These are phyloP conservation scores for Cystofilobasidium bisporidii DNA, from an alignment of 768 basidiomycete species.

Conservation along the genomic window DNA sequence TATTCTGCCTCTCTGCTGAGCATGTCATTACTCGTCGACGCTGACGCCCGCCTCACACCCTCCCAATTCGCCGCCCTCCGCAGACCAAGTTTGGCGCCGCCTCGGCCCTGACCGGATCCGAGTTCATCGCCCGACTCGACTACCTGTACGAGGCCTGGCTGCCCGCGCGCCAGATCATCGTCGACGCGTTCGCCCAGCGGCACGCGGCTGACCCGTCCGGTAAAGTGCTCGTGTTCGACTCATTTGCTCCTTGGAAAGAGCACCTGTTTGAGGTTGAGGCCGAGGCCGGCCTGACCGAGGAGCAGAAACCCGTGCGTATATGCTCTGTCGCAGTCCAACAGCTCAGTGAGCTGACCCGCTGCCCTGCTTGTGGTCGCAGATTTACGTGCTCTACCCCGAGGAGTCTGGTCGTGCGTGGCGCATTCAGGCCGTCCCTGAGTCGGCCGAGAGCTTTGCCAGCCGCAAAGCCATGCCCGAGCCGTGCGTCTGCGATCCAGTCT, in stretches of 20 bases:
- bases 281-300: slow-evolving; percentile 20
- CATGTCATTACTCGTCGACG: not conserved
- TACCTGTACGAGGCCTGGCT: slow-evolving; percentile 86
- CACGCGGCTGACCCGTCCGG: slow-evolving; percentile 57
- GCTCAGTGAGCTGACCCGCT: not conserved
- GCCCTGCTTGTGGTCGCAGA: slow-evolving; percentile 22
- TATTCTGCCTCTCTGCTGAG: not conserved
- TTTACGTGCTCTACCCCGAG: slow-evolving; percentile 86
- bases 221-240: slow-evolving; percentile 66
- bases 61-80: too few relatives aligned
- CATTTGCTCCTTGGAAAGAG: slow-evolving; percentile 68
- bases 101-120: slow-evolving; percentile 68
- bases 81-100: slow-evolving; percentile 69
- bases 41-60: too few relatives aligned
- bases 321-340: too few relatives aligned
- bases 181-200: slow-evolving; percentile 52
- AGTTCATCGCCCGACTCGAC: slow-evolving; percentile 67
- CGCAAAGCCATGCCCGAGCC: slow-evolving; percentile 83
- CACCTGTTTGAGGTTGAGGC: slow-evolving; percentile 55
- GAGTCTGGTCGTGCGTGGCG: slow-evolving; percentile 63
- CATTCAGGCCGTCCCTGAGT: slow-evolving; percentile 77
- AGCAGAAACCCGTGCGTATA: slow-evolving; percentile 21
- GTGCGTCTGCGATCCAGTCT: slow-evolving; percentile 30
- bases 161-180: slow-evolving; percentile 74
- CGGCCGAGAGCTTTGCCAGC: slow-evolving; percentile 75